Evolutionary conservation across 768 basidiomycete species (phyloP), one percentile per base, ranked within the genome.

Genomic region (Xerocomus potaroensis): DNA sequence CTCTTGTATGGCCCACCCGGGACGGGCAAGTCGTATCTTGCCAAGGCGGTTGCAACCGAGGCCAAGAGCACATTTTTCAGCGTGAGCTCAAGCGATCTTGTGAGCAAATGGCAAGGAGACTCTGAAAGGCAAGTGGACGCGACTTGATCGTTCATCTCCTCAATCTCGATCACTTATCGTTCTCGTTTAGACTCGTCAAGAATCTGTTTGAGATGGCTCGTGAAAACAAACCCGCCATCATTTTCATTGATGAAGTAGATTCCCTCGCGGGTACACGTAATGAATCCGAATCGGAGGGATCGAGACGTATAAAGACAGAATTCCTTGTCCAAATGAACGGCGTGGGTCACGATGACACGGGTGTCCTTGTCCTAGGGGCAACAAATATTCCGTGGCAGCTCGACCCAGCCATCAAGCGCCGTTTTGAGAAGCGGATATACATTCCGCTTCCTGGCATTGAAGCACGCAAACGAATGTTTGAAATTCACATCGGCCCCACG

Each of bases 31-130:
- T 89, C 85, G 34, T 98, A 85, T 64, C 78, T 99, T 34, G 96
- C 96, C 3, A 99, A 99, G 67, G 96, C 96, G 0, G 96, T 99
- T 19, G 96, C 96, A 15, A 99, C 96, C 12, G 96, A 99, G 68
- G 93, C 96, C 43, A 97, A 98, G 72, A 93, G 93, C 67, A 97
- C 95, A 8, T 99, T 99, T 76, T 98, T 95, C 72, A 91, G 87
- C 54, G 92, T 99, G 50, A 91, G 88, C 60, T 92, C 90, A 19
- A 85, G 84, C 64, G 96, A 98, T 62, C 74, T 99, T 45, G 96
- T 98, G 45, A 94, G 91, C 67, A 99, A 98, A 66, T 99, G 96
- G 96, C 96, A 98, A 72, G 96, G 96, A 48, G 96, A 99, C 68
- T 94, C 91, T 4, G 95, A 98, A 71, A 75, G 95, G 93, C 89